Evolutionary conservation across 148 eudicot species (phyloP).

Genomic region (Bassia scoparia): DNA sequence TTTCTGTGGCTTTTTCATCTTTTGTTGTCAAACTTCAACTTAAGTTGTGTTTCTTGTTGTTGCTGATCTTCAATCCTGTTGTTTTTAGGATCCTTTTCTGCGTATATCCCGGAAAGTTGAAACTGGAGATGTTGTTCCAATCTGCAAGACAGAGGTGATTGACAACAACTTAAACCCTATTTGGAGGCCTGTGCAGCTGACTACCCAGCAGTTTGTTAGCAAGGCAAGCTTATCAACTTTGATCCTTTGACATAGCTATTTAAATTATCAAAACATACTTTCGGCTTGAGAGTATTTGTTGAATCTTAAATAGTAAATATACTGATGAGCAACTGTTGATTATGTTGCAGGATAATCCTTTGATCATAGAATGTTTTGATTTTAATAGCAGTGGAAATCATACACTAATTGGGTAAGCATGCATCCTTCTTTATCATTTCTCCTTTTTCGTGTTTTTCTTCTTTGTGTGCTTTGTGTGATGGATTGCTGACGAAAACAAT

Average conservation of each 20-base stretch:
- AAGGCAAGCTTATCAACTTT: slow-evolving; percentile 49
- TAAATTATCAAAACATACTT: not conserved
- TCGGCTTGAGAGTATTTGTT: not conserved
- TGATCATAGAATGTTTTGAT: slow-evolving; percentile 84
- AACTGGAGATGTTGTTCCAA: slow-evolving; percentile 61
- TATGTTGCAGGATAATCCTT: slow-evolving; percentile 64
- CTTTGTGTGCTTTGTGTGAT: not conserved
- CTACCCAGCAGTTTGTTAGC: slow-evolving; percentile 72
- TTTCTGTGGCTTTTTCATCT: not conserved
- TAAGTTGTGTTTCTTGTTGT: slow-evolving; percentile 4
- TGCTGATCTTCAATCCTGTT: slow-evolving; percentile 11
- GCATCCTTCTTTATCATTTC: not conserved
- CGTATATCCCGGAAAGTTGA: slow-evolving; percentile 78
- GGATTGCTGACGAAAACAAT: not conserved
- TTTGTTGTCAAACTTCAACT: not conserved
- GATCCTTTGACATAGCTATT: not conserved
- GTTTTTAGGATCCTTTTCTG: slow-evolving; percentile 81
- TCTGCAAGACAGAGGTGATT: slow-evolving; percentile 87
- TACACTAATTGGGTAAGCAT: slow-evolving; percentile 64
- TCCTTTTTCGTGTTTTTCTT: not conserved
- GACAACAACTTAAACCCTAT: slow-evolving; percentile 77
- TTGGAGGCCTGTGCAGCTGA: slow-evolving; percentile 77
- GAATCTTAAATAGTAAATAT: not conserved
- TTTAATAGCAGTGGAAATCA: slow-evolving; percentile 76
- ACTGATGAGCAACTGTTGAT: not conserved